phyloP scores from a whole-genome alignment of 371 early-diverging fungal species.

The Phascolomyces articulosus region DNA sequence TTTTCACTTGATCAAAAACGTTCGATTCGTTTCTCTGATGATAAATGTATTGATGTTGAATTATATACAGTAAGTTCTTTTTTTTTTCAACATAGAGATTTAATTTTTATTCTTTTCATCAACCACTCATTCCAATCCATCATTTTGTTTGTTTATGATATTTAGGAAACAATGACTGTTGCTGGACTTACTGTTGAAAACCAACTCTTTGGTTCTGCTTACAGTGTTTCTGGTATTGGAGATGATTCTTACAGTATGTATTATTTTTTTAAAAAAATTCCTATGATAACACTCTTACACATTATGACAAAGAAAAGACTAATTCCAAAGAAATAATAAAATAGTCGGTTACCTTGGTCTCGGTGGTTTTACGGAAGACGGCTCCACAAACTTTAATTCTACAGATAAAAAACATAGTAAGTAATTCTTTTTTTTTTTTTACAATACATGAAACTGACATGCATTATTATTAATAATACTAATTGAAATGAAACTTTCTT shows the following conservation, averaged over 20 bases:
- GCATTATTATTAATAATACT: not conserved
- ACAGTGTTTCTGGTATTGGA: conserved; percentile 41
- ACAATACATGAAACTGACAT: too few species aligned
- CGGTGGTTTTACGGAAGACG: conserved; percentile 44
- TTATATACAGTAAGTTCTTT: conserved; percentile 36
- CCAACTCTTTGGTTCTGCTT: conserved; percentile 45
- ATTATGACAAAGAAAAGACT: too few species aligned
- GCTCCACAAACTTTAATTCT: conserved; percentile 32
- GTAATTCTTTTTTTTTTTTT: not conserved
- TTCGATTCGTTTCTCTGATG: conserved; percentile 42
- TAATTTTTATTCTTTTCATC: not conserved
- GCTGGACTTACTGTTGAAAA: conserved; percentile 39
- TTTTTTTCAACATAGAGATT: not conserved
- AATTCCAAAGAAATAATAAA: too few species aligned
- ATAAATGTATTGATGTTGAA: conserved; percentile 42
- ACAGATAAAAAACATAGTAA: conserved; percentile 21
- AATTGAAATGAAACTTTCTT: not conserved
- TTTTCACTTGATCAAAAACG: conserved; percentile 38
- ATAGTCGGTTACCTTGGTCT: conserved; percentile 45
- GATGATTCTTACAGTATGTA: conserved; percentile 43
- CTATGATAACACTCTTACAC: too few species aligned
- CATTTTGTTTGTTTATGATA: too few species aligned
- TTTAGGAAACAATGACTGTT: conserved; percentile 43
- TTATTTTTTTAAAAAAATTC: not conserved
- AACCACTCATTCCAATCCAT: too few species aligned